Conservation (phyloP, 2,329 filamentous ascomycete species). For the Penicillium polonicum region DNA sequence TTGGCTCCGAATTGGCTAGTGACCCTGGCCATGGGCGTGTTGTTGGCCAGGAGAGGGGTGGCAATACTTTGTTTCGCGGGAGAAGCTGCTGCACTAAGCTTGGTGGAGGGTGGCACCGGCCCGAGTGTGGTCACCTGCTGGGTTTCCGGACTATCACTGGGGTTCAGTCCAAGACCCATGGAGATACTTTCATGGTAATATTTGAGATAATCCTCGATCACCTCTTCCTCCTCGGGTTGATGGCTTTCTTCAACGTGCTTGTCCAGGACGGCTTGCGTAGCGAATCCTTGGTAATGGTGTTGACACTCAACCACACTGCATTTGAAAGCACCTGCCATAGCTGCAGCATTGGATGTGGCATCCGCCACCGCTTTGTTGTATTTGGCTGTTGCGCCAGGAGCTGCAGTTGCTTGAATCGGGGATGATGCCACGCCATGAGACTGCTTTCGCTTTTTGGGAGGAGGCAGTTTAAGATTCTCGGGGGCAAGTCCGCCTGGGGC, state of each 20-base stretch:
- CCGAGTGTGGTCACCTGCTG: constrained; percentile 19
- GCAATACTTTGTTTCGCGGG: constrained; percentile 30
- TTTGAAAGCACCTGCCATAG: constrained; percentile 50
- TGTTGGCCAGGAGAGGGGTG: constrained; percentile 31
- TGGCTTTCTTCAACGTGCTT: constrained; percentile 56
- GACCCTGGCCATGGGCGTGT: constrained; percentile 36
- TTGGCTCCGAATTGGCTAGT: constrained; percentile 36
- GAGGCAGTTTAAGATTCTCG: constrained; percentile 58
- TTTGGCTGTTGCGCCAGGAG: constrained; percentile 30
- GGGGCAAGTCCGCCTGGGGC: constrained; percentile 53
- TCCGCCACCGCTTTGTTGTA: constrained; percentile 42
- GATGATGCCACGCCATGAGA: constrained; percentile 41
- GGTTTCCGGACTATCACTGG: constrained; percentile 16
- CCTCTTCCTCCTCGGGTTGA: constrained; percentile 43
- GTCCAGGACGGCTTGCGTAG: constrained; percentile 54
- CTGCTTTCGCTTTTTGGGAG: constrained; percentile 57
- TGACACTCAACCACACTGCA: constrained; percentile 56
- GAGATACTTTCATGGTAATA: constrained; percentile 56
- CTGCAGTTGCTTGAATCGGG: constrained; percentile 25
- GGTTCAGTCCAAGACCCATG: constrained; percentile 48
- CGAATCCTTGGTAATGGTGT: constrained; percentile 54
- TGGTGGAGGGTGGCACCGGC: constrained; percentile 16
- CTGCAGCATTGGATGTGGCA: constrained; percentile 40
- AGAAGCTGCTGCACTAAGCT: constrained; percentile 21
- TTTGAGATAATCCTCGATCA: constrained; percentile 55